Conservation (phyloP, 179 eudicot species). For the Beta corolliflora region DNA sequence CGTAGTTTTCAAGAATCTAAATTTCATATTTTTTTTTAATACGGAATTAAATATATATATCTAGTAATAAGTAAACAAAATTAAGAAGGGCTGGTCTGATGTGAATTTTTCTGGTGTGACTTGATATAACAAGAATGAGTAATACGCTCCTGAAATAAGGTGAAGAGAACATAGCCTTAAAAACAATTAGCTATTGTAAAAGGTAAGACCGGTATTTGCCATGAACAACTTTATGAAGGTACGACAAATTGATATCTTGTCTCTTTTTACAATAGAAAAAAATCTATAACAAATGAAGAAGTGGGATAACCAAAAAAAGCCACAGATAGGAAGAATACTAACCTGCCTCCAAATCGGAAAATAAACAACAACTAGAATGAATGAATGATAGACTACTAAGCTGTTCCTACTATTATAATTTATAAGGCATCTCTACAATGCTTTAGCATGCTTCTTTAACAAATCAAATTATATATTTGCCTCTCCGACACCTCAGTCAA, state of each 20-base stretch:
- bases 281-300: neutral
- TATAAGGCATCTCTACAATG: neutral
- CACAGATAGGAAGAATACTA: neutral
- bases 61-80: too few relatives aligned
- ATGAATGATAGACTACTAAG: neutral
- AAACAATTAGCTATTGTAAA: conserved; percentile 7
- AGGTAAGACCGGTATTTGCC: conserved; percentile 12
- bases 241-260: neutral
- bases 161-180: too few relatives aligned
- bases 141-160: too few relatives aligned
- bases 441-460: neutral
- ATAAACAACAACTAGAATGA: too few relatives aligned
- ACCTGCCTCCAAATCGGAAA: neutral
- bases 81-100: too few relatives aligned
- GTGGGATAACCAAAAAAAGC: neutral
- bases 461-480: neutral
- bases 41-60: too few relatives aligned
- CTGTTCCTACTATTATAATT: neutral
- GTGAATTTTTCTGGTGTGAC: too few relatives aligned
- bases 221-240: neutral
- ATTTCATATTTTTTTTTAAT: too few relatives aligned
- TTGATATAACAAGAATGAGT: too few relatives aligned
- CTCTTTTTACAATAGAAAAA: neutral
- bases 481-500: neutral
- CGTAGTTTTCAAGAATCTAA: too few relatives aligned